Percentiles rank a stretch among this genome's conserved stretches.
phyloP scores from a whole-genome alignment of 176 grass and related monocot species.

The Avena sativa region DNA sequence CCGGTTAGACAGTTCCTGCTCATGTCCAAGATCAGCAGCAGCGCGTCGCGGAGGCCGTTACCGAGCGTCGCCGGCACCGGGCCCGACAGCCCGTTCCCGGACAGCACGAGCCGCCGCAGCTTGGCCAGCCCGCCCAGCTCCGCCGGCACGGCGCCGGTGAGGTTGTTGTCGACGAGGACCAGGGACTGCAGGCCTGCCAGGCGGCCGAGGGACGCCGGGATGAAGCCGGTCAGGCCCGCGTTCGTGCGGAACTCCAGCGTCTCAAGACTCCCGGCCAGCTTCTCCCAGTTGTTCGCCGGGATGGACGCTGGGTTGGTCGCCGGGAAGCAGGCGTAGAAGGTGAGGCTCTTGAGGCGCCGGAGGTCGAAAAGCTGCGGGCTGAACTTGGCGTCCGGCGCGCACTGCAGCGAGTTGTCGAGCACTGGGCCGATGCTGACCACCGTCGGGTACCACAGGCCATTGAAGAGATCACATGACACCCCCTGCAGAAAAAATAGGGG shows the following conservation, averaged over 20 bases:
- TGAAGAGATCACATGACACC: conserved; percentile 91
- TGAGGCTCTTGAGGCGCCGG: conserved; percentile 68
- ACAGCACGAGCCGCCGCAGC: conserved; percentile 75
- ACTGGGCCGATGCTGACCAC: conserved; percentile 78
- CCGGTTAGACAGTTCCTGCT: conserved; percentile 61
- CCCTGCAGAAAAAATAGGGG: conserved; percentile 54
- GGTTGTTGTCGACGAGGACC: conserved; percentile 75
- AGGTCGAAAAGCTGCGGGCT: conserved; percentile 74
- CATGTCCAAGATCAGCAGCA: conserved; percentile 69
- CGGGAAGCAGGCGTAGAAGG: conserved; percentile 82
- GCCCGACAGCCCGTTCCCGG: conserved; percentile 67
- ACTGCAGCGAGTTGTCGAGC: conserved; percentile 88
- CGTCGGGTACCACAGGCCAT: conserved; percentile 87
- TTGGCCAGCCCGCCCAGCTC: conserved; percentile 56
- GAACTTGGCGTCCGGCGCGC: conserved; percentile 60
- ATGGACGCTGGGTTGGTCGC: conserved; percentile 43
- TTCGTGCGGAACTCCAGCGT: conserved; percentile 83
- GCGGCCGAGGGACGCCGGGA: conserved; percentile 60
- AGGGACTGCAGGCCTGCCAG: conserved; percentile 74
- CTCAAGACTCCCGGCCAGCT: conserved; percentile 58
- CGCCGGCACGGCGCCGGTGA: conserved; percentile 57
- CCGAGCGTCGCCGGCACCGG: conserved; percentile 66
- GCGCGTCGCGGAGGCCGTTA: conserved; percentile 36
- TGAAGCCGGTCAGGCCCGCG: conserved; percentile 50
- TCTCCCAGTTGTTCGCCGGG: conserved; percentile 66